Evolutionary conservation across 768 basidiomycete genomes (phyloP).

Genomic region (Kwoniella sp.): DNA sequence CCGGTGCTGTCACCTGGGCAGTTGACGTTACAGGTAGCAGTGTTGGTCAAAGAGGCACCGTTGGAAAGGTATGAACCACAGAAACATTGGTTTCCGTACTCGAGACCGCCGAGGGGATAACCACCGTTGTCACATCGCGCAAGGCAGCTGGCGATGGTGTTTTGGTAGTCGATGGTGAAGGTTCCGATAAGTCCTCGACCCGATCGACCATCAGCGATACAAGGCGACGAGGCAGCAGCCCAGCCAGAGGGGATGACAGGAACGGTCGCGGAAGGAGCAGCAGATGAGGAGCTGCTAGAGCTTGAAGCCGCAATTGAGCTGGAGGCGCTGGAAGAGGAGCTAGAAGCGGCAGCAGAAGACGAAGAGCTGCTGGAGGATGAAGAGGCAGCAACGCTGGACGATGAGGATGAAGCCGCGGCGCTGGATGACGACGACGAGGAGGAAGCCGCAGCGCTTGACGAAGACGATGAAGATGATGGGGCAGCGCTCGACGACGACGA

Average conservation of each 20-base stretch:
- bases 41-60: conserved; percentile 47
- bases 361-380: conserved; percentile 3
- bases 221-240: conserved; percentile 23
- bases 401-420: conserved; percentile 7
- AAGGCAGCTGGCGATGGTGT: conserved; percentile 29
- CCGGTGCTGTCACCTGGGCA: conserved; percentile 29
- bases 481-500: conserved; percentile 14
- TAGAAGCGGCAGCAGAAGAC: conserved; percentile 6
- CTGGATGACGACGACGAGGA: conserved; percentile 19
- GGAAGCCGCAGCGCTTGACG: conserved; percentile 7
- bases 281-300: conserved; percentile 21
- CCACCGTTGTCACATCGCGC: conserved; percentile 23
- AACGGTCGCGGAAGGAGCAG: conserved; percentile 19
- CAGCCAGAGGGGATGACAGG: conserved; percentile 24
- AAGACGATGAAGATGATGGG: conserved; percentile 11
- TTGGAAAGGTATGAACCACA: conserved; percentile 64
- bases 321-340: not conserved
- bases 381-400: conserved; percentile 5
- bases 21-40: conserved; percentile 23
- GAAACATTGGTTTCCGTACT: conserved; percentile 56
- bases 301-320: conserved; percentile 4
- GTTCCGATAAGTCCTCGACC: conserved; percentile 27
- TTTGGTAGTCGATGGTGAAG: conserved; percentile 18
- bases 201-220: conserved; percentile 30
- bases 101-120: conserved; percentile 28